Conservation (phyloP, 164 flowering plant genomes). For the Dillenia turbinata region DNA sequence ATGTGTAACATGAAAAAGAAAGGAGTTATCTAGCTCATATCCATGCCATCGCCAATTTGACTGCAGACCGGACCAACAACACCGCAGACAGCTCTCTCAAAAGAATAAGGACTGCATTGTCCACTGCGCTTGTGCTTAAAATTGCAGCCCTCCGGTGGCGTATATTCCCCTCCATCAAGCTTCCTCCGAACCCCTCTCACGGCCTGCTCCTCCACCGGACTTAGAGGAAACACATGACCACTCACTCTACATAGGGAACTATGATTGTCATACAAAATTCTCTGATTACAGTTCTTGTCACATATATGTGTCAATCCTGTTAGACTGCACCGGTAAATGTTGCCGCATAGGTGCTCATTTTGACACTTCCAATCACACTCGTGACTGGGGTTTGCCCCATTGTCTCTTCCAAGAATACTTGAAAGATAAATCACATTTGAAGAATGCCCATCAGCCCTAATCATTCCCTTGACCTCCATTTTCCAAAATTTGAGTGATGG, state of each 20-base stretch:
- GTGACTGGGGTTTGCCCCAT: conserved; percentile 57
- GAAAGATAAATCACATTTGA: conserved; percentile 88
- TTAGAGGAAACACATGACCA: conserved; percentile 74
- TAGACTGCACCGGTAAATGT: conserved; percentile 90
- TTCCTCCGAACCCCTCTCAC: conserved; percentile 92
- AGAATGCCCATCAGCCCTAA: conserved; percentile 48
- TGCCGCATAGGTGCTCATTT: conserved; percentile 87
- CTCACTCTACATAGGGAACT: conserved; percentile 94
- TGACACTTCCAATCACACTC: conserved; percentile 91
- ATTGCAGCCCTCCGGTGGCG: conserved; percentile 60
- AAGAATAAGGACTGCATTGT: conserved; percentile 80
- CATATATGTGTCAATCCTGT: conserved; percentile 95
- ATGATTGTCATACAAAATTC: conserved; percentile 89
- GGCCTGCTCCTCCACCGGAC: conserved; percentile 77
- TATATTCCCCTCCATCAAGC: conserved; percentile 56
- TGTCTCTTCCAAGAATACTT: conserved; percentile 74
- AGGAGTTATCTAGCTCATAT: conserved; percentile 51
- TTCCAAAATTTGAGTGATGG: too few relatives aligned
- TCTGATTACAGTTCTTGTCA: conserved; percentile 99
- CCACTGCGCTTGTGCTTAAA: conserved; percentile 89
- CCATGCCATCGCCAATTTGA: conserved; percentile 96
- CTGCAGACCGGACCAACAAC: conserved; percentile 80
- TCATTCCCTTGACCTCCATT: conserved; percentile 82
- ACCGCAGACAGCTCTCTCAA: conserved; percentile 85
- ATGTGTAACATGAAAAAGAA: conserved; percentile 11